Conservation (phyloP, 2,329 filamentous ascomycete genomes). For the Xylariaceae sp. region DNA sequence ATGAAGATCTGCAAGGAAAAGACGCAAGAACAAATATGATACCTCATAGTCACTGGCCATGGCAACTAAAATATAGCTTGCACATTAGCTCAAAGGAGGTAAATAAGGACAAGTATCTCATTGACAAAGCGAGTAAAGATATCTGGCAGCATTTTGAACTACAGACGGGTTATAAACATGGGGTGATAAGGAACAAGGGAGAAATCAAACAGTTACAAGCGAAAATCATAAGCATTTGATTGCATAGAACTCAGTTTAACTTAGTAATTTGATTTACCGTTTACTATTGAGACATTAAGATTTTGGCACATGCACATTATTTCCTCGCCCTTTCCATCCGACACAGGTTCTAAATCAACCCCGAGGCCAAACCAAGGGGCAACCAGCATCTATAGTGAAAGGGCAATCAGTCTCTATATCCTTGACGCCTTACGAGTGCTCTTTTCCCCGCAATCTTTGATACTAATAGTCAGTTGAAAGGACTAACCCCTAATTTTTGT, state of each 20-base stretch:
- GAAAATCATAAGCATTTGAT: neutral
- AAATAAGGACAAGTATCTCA: neutral
- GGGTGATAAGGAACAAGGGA: neutral
- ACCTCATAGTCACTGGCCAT: neutral
- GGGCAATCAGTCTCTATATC: conserved; percentile 13
- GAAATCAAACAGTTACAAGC: neutral
- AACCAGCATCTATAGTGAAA: conserved; percentile 7
- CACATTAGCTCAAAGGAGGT: neutral
- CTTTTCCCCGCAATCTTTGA: conserved; percentile 1
- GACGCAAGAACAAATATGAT: neutral
- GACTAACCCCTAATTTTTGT: conserved; percentile 23
- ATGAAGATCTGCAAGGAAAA: neutral
- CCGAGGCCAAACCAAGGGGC: neutral
- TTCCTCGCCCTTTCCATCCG: conserved; percentile 15
- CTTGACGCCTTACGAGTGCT: conserved; percentile 19
- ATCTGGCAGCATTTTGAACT: neutral
- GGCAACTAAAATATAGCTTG: neutral
- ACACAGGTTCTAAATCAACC: neutral
- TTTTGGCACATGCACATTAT: conserved; percentile 37
- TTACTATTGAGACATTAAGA: conserved; percentile 41
- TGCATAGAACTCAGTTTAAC: no score
- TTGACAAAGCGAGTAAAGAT: conserved; percentile 2
- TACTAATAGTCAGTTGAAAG: conserved; percentile 6
- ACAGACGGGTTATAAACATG: neutral
- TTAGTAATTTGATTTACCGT: conserved; percentile 1